phyloP scores from a whole-genome alignment of 2,329 filamentous ascomycete genomes.

The Thelonectria rubi region DNA sequence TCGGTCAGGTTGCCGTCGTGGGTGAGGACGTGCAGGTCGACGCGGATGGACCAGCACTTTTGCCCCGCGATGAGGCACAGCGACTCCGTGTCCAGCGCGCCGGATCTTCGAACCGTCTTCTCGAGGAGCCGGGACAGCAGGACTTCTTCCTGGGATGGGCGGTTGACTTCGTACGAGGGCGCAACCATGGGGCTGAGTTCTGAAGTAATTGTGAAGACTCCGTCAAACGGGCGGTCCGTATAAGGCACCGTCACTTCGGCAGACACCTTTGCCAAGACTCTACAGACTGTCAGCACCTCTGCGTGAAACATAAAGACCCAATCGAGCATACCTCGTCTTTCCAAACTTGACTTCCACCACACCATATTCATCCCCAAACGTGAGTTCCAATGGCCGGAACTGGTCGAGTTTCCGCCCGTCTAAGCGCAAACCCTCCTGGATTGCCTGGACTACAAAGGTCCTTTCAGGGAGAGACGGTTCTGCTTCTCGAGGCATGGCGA shows the following conservation, averaged over 20 bases:
- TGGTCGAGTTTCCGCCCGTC: constrained; percentile 85
- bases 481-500: constrained; percentile 87
- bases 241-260: constrained; percentile 88
- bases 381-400: constrained; percentile 79
- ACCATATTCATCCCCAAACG: constrained; percentile 91
- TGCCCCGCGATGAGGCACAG: constrained; percentile 90
- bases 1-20: constrained; percentile 93
- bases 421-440: constrained; percentile 81
- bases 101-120: constrained; percentile 91
- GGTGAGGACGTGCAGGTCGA: constrained; percentile 89
- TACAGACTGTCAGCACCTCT: constrained; percentile 48
- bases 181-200: constrained; percentile 94
- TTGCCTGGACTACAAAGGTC: constrained; percentile 83
- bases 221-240: constrained; percentile 91
- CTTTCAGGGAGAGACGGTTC: constrained; percentile 91
- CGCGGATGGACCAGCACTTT: constrained; percentile 91
- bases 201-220: constrained; percentile 90
- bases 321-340: constrained; percentile 77
- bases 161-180: constrained; percentile 86
- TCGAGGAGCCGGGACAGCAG: constrained; percentile 89
- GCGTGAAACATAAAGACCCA: neutral
- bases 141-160: constrained; percentile 84
- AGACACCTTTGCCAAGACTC: constrained; percentile 84
- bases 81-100: constrained; percentile 93
- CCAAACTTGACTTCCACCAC: constrained; percentile 87